Evolutionary conservation across 257 asterid species (phyloP).

Genomic region (Ehretia macrophylla): DNA sequence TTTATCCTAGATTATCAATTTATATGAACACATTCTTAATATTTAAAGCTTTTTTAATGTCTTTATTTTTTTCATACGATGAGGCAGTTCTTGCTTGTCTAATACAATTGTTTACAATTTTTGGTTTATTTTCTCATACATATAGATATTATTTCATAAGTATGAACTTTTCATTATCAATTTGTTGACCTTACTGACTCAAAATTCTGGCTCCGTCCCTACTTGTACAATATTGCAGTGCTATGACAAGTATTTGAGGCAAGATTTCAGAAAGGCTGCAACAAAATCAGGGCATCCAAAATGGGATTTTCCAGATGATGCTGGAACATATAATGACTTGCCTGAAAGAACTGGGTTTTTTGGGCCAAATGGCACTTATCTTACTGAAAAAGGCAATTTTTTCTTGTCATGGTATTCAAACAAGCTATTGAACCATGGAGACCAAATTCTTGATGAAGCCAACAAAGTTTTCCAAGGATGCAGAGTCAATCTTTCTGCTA

Average conservation of each 20-base stretch:
- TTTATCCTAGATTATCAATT: too few species aligned
- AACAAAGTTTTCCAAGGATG: constrained; percentile 34
- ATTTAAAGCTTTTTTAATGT: too few species aligned
- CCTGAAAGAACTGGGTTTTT: constrained; percentile 35
- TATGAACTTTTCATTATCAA: too few species aligned
- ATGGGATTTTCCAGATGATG: constrained; percentile 34
- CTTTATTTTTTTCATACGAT: too few species aligned
- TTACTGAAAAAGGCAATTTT: constrained; percentile 30
- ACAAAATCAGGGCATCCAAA: constrained; percentile 30
- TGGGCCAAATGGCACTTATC: constrained; percentile 25
- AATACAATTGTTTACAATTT: too few species aligned
- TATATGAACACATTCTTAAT: too few species aligned
- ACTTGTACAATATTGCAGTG: constrained; percentile 23
- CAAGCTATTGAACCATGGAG: constrained; percentile 33
- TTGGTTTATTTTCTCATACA: too few species aligned
- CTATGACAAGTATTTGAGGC: constrained; percentile 32
- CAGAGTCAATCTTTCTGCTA: constrained; percentile 34
- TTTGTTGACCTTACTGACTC: too few species aligned
- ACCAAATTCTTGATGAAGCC: constrained; percentile 43
- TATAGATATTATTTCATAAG: too few species aligned
- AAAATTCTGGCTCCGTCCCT: too few species aligned
- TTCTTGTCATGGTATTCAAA: constrained; percentile 42
- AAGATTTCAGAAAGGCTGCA: constrained; percentile 28
- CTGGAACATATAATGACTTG: constrained; percentile 35
- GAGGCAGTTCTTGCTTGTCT: too few species aligned